Evolutionary conservation across 768 basidiomycete genomes (phyloP).

Genomic region (Saitozyma sp.): DNA sequence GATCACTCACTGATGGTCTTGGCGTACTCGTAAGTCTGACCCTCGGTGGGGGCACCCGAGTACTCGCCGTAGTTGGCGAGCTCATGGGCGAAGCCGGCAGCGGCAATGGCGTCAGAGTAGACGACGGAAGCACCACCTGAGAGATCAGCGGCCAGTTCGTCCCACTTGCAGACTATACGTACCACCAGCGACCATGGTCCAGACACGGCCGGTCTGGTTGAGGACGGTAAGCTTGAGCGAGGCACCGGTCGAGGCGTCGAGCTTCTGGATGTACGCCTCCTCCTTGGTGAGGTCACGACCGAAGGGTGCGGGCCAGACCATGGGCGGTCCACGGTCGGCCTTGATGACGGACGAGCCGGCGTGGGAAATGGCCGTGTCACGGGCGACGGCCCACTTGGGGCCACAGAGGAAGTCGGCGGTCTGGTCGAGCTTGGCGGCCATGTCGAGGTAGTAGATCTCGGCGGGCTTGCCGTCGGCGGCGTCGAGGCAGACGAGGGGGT

Average conservation of each 20-base stretch:
- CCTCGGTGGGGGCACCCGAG: constrained; percentile 95
- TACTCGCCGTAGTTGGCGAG: constrained; percentile 99
- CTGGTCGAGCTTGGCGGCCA: constrained; percentile 99
- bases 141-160: constrained; percentile 3
- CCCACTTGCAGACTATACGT: constrained; percentile 54
- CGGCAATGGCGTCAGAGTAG: constrained; percentile 70
- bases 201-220: constrained; percentile 90
- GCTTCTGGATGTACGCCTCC: constrained; percentile 98
- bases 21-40: constrained; percentile 98
- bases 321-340: constrained; percentile 93
- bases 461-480: constrained; percentile 68
- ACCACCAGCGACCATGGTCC: constrained; percentile 99
- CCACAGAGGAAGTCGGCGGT: constrained; percentile 98
- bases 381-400: constrained; percentile 97
- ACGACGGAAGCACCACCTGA: constrained; percentile 50
- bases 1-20: constrained; percentile 84
- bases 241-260: constrained; percentile 94
- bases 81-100: constrained; percentile 93
- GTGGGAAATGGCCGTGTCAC: constrained; percentile 64
- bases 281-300: constrained; percentile 97
- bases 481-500: constrained; percentile 94
- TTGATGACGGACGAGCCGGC: constrained; percentile 60
- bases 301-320: constrained; percentile 83
- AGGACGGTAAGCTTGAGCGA: constrained; percentile 97
- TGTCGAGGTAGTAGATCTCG: constrained; percentile 92